Base-by-base conservation (phyloP, 805 yeast species). In the Candida ponderosae region DNA sequence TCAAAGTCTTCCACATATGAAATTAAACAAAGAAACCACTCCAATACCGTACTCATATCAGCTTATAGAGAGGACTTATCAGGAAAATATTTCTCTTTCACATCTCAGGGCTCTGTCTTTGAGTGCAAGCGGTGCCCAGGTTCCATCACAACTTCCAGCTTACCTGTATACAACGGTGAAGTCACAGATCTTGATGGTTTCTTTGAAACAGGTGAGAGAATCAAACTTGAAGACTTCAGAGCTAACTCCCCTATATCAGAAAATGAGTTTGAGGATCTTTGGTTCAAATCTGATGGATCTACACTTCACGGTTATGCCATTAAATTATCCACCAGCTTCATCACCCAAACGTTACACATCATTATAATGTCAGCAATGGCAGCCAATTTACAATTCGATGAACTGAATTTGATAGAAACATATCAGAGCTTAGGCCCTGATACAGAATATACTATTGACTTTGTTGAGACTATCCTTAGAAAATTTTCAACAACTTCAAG, bases 11-110 rank as follows among this genome's bases (percentile, higher is more conserved):
- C 65, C 35, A 82, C 95, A 0, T 88, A 75, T 73, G 64, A 66
- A 32, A 48, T 88, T 15, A 68, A 86, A 36, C 89, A 82, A 50
- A 80, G 83, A 64, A 85, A 86, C 53, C 97, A 90, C 56, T 83
- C 96, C 7, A 88, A 90, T 56, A 73, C 90, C 5, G 79, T 84
- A n/a, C 54, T 87, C 46, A 24, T 24, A 11, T 9, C 28, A 13
- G 7, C 28, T 8, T 24, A 11, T 24, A 13, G 14, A 24, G n/a
- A 24, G 2, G 14, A 24, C 6, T 21, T 8, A 7, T 21, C 24
- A 7, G 24, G 10, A 10, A 11, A 11, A 2, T 24, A 24, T n/a
- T 11, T 24, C 14, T 7, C 28, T 39, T 48, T 59, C 47, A 39
- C 60, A 13, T 46, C 49, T 5, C 62, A 68, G 32, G 47, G 52